Percentiles rank a stretch among this genome's conserved stretches.
phyloP scores from a whole-genome alignment of 148 eudicot species.

The Rheum nobile region DNA sequence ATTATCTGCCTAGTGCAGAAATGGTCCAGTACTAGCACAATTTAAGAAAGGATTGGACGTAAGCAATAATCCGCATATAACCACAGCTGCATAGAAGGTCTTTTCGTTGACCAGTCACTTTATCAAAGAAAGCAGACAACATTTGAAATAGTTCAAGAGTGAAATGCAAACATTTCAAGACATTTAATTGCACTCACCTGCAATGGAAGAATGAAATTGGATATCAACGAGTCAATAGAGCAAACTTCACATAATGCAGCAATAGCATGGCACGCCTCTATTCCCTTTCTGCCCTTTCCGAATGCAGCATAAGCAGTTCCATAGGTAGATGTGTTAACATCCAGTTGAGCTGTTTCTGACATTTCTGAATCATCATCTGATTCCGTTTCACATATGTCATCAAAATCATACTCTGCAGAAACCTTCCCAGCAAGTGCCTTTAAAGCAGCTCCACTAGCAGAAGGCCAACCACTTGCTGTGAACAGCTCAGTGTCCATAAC shows the following conservation, averaged over 20 bases:
- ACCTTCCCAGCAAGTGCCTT: slow-evolving; percentile 84
- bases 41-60: neutral
- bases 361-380: slow-evolving; percentile 14
- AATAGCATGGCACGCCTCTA: slow-evolving; percentile 94
- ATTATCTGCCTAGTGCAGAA: neutral
- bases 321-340: slow-evolving; percentile 44
- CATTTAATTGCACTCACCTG: slow-evolving; percentile 40
- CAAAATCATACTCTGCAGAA: slow-evolving; percentile 65
- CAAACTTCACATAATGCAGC: slow-evolving; percentile 92
- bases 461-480: slow-evolving; percentile 95
- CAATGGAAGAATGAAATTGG: slow-evolving; percentile 93
- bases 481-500: slow-evolving; percentile 43
- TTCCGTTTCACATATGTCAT: slow-evolving; percentile 21
- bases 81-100: neutral
- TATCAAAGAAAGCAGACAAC: neutral
- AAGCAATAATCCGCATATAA: neutral
- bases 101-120: neutral
- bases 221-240: slow-evolving; percentile 86
- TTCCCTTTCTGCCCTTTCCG: slow-evolving; percentile 63
- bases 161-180: neutral
- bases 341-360: slow-evolving; percentile 1
- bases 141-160: neutral
- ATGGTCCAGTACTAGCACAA: neutral
- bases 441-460: slow-evolving; percentile 75
- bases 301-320: slow-evolving; percentile 85